phyloP scores from a whole-genome alignment of 2,329 filamentous ascomycete species.

The Bipolaris gigantea region DNA sequence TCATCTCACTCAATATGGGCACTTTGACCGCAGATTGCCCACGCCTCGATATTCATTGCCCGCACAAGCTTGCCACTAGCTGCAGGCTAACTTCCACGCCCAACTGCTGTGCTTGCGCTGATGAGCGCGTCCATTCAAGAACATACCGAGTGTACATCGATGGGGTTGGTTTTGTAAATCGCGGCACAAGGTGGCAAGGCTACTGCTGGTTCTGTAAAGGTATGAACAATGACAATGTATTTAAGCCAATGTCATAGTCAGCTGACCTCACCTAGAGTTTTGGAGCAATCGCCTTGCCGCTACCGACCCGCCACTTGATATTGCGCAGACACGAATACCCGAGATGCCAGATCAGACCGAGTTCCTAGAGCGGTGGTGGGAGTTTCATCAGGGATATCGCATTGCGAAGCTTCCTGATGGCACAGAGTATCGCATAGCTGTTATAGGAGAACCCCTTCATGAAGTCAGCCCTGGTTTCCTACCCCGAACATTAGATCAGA shows the following conservation, averaged over 20 bases:
- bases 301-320: constrained; percentile 47
- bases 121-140: constrained; percentile 46
- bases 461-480: constrained; percentile 53
- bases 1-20: constrained; percentile 33
- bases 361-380: constrained; percentile 53
- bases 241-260: not conserved
- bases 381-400: constrained; percentile 53
- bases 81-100: constrained; percentile 47
- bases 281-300: constrained; percentile 52
- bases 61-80: constrained; percentile 48
- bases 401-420: constrained; percentile 47
- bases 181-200: constrained; percentile 53
- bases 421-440: constrained; percentile 48
- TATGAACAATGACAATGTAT: not conserved
- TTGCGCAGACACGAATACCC: constrained; percentile 51
- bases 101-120: constrained; percentile 48
- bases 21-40: constrained; percentile 46
- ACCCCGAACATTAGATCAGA: constrained; percentile 51
- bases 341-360: constrained; percentile 51
- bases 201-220: constrained; percentile 57
- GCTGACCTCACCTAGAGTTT: constrained; percentile 44
- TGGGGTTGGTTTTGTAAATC: constrained; percentile 53
- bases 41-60: constrained; percentile 42
- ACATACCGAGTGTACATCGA: constrained; percentile 54
- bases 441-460: constrained; percentile 52